Evolutionary conservation across 176 grass and related monocot species (phyloP).

Genomic region (Oryza nivara): DNA sequence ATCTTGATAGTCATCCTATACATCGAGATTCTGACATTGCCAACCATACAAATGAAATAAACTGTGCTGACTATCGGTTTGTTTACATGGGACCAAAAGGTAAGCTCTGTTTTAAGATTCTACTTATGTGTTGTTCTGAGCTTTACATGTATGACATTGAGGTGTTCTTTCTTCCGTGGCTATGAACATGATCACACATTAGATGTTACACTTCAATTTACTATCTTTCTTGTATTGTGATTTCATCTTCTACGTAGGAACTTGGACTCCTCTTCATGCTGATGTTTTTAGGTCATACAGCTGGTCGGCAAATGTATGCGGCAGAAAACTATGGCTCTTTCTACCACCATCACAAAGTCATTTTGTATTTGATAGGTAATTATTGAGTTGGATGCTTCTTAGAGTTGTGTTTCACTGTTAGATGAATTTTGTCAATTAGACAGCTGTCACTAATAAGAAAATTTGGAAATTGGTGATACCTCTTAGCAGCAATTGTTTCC

Average conservation of each 20-base stretch:
- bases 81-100: slow-evolving; percentile 96
- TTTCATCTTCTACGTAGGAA: slow-evolving; percentile 59
- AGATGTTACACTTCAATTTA: slow-evolving; percentile 10
- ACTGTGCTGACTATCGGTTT: slow-evolving; percentile 96
- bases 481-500: not conserved
- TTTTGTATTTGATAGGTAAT: slow-evolving; percentile 80
- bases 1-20: slow-evolving; percentile 87
- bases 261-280: slow-evolving; percentile 96
- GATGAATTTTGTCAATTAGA: not conserved
- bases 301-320: slow-evolving; percentile 97
- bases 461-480: not conserved
- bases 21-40: slow-evolving; percentile 89
- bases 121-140: not conserved
- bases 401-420: slow-evolving; percentile 6
- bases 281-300: slow-evolving; percentile 97
- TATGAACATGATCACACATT: slow-evolving; percentile 4
- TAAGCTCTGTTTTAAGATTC: slow-evolving; percentile 34
- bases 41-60: slow-evolving; percentile 86
- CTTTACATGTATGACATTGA: slow-evolving; percentile 23
- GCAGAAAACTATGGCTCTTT: slow-evolving; percentile 87
- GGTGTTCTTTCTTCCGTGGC: slow-evolving; percentile 9
- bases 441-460: not conserved
- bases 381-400: slow-evolving; percentile 2
- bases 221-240: slow-evolving; percentile 4
- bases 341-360: slow-evolving; percentile 76